Base-by-base conservation (phyloP, 2,329 filamentous ascomycete species). In the Diplodia corticola region DNA sequence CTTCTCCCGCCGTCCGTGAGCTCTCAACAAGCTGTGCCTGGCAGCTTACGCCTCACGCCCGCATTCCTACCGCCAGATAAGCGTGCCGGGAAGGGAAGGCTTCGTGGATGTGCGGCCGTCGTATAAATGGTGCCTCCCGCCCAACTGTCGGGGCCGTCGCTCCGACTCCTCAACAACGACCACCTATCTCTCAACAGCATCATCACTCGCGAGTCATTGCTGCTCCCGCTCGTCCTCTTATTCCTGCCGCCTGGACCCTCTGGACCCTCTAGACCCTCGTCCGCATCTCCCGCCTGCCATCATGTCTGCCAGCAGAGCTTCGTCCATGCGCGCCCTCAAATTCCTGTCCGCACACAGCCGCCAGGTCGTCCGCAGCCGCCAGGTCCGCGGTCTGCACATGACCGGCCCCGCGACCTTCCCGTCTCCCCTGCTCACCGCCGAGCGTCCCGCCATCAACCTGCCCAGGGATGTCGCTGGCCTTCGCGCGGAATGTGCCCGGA, bases 391-490 rank as follows among this genome's bases (percentile, higher is more conserved):
- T 66, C 81, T 88, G 59, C 84, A 85, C 77, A 87, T 88, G 79
- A 88, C 86, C 40, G 86, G 86, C 64, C 83, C 83, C 46, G 80
- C 85, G 30, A 85, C 85, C 60, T 86, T 83, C 68, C 80, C 78
- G 72, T 85, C 78, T 69, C 80, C 74, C 72, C 78, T 80, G 77
- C 80, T 76, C 72, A 82, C 71, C 74, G 76, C 80, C 35, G 84
- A 86, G 70, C 83, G 83, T 71, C 79, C 83, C 20, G 80, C 80
- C 49, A 73, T 81, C 65, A 84, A 84, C 67, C 77, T 82, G 37
- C 81, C 84, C 66, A 81, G 81, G 68, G 83, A 80, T 68, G 75
- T 85, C 51, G 77, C 81, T 59, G 82, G 84, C 64, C 80, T 85
- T 33, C 81, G 81, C 69, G 73, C 73, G 15, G 84, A 86, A 70